Base-by-base conservation (phyloP, 2,329 filamentous ascomycete genomes). In the Neospermospora avenae region DNA sequence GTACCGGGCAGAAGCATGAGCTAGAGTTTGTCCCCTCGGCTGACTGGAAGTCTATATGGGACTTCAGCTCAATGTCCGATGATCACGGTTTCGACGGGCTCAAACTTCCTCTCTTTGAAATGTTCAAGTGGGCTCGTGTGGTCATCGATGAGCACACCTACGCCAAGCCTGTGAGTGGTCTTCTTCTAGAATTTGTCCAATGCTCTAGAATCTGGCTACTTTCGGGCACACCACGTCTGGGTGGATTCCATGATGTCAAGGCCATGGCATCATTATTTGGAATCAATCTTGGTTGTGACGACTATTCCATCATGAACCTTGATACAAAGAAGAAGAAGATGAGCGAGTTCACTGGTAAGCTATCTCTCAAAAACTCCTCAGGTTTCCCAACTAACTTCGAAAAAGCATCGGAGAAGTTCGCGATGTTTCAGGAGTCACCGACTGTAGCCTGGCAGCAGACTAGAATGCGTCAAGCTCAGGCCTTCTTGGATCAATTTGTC, bases 101-200 rank as follows among this genome's bases (percentile, higher is more conserved):
- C 46, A 57, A 51, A 24, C 53, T 37, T 22, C 76, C 76, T 1
- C 68, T 84, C 0, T 67, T 89, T 0, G 84, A 88, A 61, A 78
- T 84, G 66, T 88, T 88, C 68, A 71, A 74, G 2, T 89, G 83
- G 69, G 81, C 81, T 57, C 77, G 86, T 5, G 60, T 89, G 0
- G 78, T 89, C 1, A 75, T 88, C 1, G 86, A 89, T 62, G 86
- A 89, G 64, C 88, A 84, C 64, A 83, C 85, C 0, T 85, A 87
- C 63, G 73, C 81, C 4, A 75, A 76, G 46, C 68, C 74, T 16
- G 70, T 35, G 4, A 42, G 53, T 3, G 20, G n/a, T 10, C 57
- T 39, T 5, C 16, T 57, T 3, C 10, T 61, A 8, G 42, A 57
- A n/a, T 34, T 54, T 18, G 4, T 63, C 14, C 28, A 53, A 24